Evolutionary conservation across 129 eudicot genomes (phyloP), one percentile per base, ranked within the genome.

Genomic region (Chrysanthemum lavandulifolium): DNA sequence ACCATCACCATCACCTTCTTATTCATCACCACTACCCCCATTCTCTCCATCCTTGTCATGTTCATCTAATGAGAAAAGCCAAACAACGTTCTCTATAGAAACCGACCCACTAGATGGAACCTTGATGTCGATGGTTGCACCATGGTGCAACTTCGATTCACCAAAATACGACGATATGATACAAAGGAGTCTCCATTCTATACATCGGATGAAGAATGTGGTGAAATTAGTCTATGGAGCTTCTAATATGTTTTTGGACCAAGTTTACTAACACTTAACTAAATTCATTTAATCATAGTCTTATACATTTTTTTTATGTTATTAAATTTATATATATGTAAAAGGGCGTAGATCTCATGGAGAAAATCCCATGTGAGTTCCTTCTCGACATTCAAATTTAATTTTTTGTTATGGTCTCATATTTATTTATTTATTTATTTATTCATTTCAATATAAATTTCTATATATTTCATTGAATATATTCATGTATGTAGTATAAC

Each of bases 111-210:
- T 80, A 13, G 81, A 78, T 57, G 65, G 80, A 21, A 64, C 78
- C 61, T 74, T 54, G 61, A 65, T 77, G 81, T 15, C 81, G 13
- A 81, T 71, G 75, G 67, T 65, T 61, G 83, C 81, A 53, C 74
- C 86, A 14, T 91, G 95, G 92, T 84, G 79, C 80, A 81, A 78
- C 78, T 84, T 86, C 69, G 91, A 82, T 51, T 88, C 96, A 2
- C 89, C 91, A 16, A 88, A 68, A 49, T 91, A 79, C 78, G 51
- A 21, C 1, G 90, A 91, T 58, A 81, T 88, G 90, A 19, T 84
- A 25, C 54, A 67, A 14, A 76, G 11, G 81, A 83, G 45, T 62
- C 76, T 75, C 43, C 86, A 12, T 84, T 82, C 13, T 31, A 61
- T 61, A 14, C 5, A 2, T 43, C 65, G 3, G 74, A 78, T 36